Evolutionary conservation across 805 yeast species (phyloP), one percentile per base, ranked within the genome.

Genomic region (Kodamaea laetipori): DNA sequence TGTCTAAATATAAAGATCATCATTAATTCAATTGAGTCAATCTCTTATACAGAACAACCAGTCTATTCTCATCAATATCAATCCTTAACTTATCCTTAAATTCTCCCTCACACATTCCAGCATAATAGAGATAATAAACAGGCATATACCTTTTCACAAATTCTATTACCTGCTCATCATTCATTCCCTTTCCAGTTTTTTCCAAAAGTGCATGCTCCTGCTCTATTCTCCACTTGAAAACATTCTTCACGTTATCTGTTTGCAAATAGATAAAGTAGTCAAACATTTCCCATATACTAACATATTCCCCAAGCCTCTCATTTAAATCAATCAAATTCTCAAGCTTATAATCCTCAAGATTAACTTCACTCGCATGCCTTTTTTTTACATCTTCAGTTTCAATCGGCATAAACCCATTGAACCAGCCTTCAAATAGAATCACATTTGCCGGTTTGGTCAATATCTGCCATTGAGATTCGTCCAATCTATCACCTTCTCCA

Each of bases 351-450:
- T 51, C 45, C 26, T 55, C 56, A 15, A 64, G 50, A 2, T 53
- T 49, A 2, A 53, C 45, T 16, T 47, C 37, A 8, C 51, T 57
- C 4, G 41, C 28, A 60, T 45, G 47, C 57, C 60, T 13, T 38
- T 49, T 5, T 54, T 10, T 45, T 7, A 69, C 40, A 39, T 51
- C 49, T 7, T 54, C 57, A 2, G 35, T 43, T 16, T 54, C 60
- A 12, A 68, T 44, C 13, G 71, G 58, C 37, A 58, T 49, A 58
- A 81, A 92, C 1, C 98, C 98, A 17, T 81, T 75, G 66, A 90
- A 89, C 99, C 99, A 92, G 4, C 98, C 99, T 64, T 92, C 99
- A 31, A 94, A 71, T 1, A 92, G 61, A 2, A 92, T 74, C 3
- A 90, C 75, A 54, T 86, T 88, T 3, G 80, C 69, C 2, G 77